Base-by-base conservation (phyloP, 2,329 filamentous ascomycete genomes). In the Chaetothyriales sp. region DNA sequence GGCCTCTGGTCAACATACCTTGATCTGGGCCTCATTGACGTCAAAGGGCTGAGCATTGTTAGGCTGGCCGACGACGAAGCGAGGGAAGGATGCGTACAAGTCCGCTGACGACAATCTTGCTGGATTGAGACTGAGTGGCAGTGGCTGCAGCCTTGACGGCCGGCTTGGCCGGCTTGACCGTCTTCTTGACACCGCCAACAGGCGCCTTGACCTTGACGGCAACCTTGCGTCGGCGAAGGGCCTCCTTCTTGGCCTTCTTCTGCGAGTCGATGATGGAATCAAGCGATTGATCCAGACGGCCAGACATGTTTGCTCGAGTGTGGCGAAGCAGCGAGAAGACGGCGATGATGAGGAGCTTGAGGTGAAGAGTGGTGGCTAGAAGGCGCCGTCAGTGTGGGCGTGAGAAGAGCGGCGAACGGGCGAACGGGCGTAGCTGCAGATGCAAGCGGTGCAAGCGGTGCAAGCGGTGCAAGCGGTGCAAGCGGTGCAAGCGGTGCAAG, bases 1-100 rank as follows among this genome's bases (percentile, higher is more conserved):
- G 80, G 82, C 83, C 83, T 77, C 85, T 80, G 77, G 82, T 89
- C 85, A 89, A 98, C 92, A 94, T 98, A 98, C 92, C 92, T 98
- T 97, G 77, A 98, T 94, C 83, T 94, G 87, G 75, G 75, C 76
- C 80, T 97, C 90, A 74, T 82, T 87, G 72, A 98, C 89, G 82
- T 98, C 92, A 76, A 84, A 83, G 70, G 92, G 92, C 88, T 97
- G 62, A 51, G 18, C 7, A 45, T 22, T 48, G 70, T 85, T 74
- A 85, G 77, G 56, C 45, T 51, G 2, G 25, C 37, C 20, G 15
- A 28, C 37, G 37, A 50, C 22, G 1, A 37, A 25, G 43, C 13
- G 37, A 28, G 18, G 28, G 18, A n/a, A 25, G 22, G 29, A 33
- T 58, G 72, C 89, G 72, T 84, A 95, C 89, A 78, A 98, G 80